Evolutionary conservation across 257 asterid species (phyloP).

Genomic region (Solanum pinnatisectum): DNA sequence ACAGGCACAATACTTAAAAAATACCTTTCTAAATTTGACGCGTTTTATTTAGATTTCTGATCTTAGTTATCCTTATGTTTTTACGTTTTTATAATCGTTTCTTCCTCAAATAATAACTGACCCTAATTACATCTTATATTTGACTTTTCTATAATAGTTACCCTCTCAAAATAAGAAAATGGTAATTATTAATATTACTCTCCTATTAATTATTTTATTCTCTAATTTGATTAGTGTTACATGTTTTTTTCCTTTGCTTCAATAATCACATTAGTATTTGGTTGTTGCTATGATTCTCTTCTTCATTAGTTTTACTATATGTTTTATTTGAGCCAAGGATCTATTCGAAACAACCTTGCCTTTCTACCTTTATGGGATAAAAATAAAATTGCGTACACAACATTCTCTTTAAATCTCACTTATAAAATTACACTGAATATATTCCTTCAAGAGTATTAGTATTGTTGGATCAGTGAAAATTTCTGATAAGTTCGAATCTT

Average conservation of each 20-base stretch:
- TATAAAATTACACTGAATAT: not conserved
- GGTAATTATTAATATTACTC: not conserved
- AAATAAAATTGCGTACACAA: no score
- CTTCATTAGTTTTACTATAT: no score
- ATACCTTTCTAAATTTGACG: not conserved
- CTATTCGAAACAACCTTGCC: not conserved
- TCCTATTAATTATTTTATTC: not conserved
- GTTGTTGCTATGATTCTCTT: not conserved
- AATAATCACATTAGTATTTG: not conserved
- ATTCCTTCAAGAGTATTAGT: not conserved
- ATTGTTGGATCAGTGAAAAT: not conserved
- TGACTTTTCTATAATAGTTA: no score
- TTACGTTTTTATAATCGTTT: not conserved
- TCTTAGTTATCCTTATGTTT: not conserved
- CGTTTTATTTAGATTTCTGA: not conserved
- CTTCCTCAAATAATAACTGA: not conserved
- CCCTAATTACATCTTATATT: not conserved
- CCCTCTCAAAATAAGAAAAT: no score
- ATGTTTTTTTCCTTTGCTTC: not conserved
- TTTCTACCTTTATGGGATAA: fast-evolving
- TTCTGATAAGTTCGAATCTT: not conserved
- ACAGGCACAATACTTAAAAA: not conserved
- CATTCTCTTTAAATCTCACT: no score
- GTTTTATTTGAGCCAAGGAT: fast-evolving
- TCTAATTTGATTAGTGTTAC: not conserved